Base-by-base conservation (phyloP, 352 stramenopile genomes). In the Phytophthora pluvialis region DNA sequence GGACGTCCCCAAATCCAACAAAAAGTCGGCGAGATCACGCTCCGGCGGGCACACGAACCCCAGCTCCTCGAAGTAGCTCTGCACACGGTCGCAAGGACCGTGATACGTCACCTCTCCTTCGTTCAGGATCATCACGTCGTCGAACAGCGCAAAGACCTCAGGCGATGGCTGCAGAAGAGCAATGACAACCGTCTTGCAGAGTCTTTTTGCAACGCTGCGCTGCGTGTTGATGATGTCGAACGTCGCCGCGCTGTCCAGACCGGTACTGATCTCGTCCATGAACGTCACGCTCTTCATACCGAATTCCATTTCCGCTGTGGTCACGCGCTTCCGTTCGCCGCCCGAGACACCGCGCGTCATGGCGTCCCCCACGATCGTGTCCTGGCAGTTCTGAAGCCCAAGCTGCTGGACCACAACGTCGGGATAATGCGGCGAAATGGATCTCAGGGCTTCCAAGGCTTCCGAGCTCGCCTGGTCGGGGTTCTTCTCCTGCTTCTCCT, bases 221-320 rank as follows among this genome's bases (percentile, higher is more conserved):
- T 75, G 67, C 5, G 62, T 75, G 42, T 66, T 70, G 48, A 75
- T 70, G 52, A 75, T 75, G 43, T 75, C 68, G 48, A 57, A 76
- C 8, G 67, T 80, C 64, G 93, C 31, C 85, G 72, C 49, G 93
- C 71, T 72, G 88, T 91, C 54, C 74, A 98, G 77, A 3, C 95
- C 95, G 12, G 92, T 98, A 61, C 83, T 96, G 65, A 98, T 97
- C 77, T 96, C 88, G 67, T 98, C 94, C 67, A 88, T 86, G 25
- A 94, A 83, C 26, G 80, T 58, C 26, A 97, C 77, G 48, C 73
- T 81, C 60, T 86, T 81, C 43, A 77, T 72, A 31, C 77, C 75
- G 50, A 93, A 84, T 47, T 95, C 71, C 83, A 98, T 98, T 32
- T 67, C 60, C 2, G 33, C 50, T 3, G 60, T 90, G 25, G 86